Evolutionary conservation across 257 asterid genomes (phyloP), one percentile per base, ranked within the genome.

Genomic region (Anisodus tanguticus): DNA sequence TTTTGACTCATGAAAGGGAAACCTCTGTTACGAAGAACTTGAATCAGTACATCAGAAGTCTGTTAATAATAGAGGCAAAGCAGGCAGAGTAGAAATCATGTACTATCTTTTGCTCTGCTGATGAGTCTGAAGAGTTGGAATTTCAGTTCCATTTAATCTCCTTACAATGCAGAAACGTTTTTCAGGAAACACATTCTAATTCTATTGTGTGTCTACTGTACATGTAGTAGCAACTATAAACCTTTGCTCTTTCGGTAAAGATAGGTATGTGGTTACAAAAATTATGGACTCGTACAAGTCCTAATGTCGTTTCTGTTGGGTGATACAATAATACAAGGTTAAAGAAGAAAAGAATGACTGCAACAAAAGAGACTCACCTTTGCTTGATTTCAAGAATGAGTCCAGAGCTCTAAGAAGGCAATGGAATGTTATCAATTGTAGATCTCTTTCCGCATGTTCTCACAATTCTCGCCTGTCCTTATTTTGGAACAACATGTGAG

Each of bases 221-320:
- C 82, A 77, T 74, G 64, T 53, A 31, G 82, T 53, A 77, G 82
- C 60, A 77, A 77, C 82, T 77, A 77, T 53, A 71, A 45, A 71
- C 58, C 58, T 71, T 45, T n/a, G 22, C 9, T 71, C 79, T 71
- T 37, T 71, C 3, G 39, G 39, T 71, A 71, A 71, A 45, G 58
- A 71, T 22, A 45, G 79, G 15, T 71, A 71, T 71, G 35, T 53
- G n/a, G 19, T 77, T 77, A 53, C 82, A 77, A 77, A 76, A 77
- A 15, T 26, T 77, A 77, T 77, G 82, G 66, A 53, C 82, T 77
- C 49, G 26, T 53, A 77, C 66, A 35, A 77, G 64, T 53, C 82
- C 82, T 53, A 77, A 53, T 77, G 81, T 26, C 9, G 16, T 77
- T 13, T 77, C 31, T 77, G 64, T 15, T 77, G 82, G 82, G 45